These are phyloP conservation scores for Waltergamsia citrina DNA, from an alignment of 2,329 filamentous ascomycete genomes.

Conservation along the genomic window DNA sequence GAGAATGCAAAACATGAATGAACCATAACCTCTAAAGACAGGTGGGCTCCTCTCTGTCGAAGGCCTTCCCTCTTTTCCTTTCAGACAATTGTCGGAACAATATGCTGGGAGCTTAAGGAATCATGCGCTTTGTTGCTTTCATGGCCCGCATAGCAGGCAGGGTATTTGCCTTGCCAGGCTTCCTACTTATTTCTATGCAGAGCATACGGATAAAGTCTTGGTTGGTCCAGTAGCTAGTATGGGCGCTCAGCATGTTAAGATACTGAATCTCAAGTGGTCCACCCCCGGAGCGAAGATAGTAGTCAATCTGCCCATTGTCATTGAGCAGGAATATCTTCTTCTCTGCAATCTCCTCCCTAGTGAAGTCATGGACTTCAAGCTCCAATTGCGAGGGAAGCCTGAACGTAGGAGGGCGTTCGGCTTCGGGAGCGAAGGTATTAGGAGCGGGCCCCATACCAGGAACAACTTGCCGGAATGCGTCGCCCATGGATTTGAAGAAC, in stretches of 20 bases:
- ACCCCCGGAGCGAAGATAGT: conserved; percentile 71
- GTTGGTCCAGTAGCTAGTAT: conserved; percentile 88
- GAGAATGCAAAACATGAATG: too few species aligned
- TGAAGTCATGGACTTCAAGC: conserved; percentile 91
- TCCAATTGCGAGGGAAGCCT: conserved; percentile 64
- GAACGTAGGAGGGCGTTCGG: conserved; percentile 25
- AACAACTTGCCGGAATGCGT: conserved; percentile 52
- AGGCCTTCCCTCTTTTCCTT: too few species aligned
- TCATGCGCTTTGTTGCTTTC: conserved; percentile 37
- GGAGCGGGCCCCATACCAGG: conserved; percentile 33
- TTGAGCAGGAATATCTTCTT: conserved; percentile 81
- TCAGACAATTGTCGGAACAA: too few species aligned
- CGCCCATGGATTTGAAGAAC: conserved; percentile 54
- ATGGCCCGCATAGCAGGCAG: conserved; percentile 49
- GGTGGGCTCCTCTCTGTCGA: too few species aligned
- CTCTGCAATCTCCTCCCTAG: conserved; percentile 84
- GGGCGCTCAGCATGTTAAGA: conserved; percentile 90
- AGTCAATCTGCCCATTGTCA: conserved; percentile 95
- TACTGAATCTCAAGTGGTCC: conserved; percentile 93
- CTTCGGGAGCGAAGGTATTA: conserved; percentile 17
- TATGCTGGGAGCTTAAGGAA: too few species aligned
- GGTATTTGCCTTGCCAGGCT: conserved; percentile 53
- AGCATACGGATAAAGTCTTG: conserved; percentile 84
- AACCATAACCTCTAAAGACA: too few species aligned
- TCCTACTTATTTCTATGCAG: conserved; percentile 76